Base-by-base conservation (phyloP, 441 rosid species). In the Brassica balearica region DNA sequence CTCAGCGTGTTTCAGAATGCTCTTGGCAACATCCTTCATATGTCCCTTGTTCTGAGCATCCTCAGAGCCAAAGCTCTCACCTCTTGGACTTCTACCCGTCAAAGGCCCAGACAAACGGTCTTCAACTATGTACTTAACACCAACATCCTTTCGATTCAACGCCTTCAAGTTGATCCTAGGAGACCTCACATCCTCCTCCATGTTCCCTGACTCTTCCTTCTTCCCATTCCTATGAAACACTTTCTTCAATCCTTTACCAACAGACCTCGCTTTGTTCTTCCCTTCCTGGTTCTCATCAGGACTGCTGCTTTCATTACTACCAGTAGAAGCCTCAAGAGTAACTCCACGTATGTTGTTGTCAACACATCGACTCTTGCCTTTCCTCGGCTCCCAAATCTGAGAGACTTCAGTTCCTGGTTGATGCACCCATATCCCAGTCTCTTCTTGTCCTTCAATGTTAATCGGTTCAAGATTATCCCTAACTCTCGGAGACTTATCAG, bases 371-470 rank as follows among this genome's bases (percentile, higher is more conserved):
- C 55, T 80, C 83, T 90, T 96, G 55, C 97, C 93, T 85, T 91
- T 96, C 69, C 98, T 87, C 2, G 94, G 97, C 80, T 91, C 88
- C 98, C 98, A 89, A 56, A 84, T 88, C 78, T 86, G 96, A 12
- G 86, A 75, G 66, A 91, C 91, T 74, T 91, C 96, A 74, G 85
- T 87, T 72, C 97, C 98, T 0, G 98, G 97, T 75, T 83, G 92
- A 81, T 90, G 96, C 9, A 90, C 85, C 98, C 98, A 96, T 10
- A 96, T 71, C 46, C 97, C 98, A 5, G 93, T 87, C 80, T 83
- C 83, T 48, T 79, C 70, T 84, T 86, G 95, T 78, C 99, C 99
- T 73, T 89, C 93, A 41, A 96, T 77, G 75, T 90, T 88, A 17
- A 96, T 85, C 8, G 98, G 93, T 75, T 94, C 97, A 68, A 89